Percentiles rank a stretch among this genome's conserved stretches.
phyloP scores from a whole-genome alignment of 306 rosid genomes.

The Sindora glabra region DNA sequence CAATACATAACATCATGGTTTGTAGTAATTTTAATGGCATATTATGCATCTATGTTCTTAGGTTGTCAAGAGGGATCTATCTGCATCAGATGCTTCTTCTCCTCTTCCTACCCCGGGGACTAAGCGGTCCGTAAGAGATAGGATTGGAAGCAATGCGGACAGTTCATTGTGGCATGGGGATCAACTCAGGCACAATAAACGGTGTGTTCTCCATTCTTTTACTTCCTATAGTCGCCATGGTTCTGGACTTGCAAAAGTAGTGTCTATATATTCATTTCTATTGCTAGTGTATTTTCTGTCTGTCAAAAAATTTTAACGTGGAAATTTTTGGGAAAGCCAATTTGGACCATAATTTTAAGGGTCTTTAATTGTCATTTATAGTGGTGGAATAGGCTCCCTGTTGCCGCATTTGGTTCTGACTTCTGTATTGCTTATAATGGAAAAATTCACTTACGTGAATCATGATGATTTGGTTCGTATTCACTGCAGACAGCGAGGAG shows the following conservation, averaged over 20 bases:
- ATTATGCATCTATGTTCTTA: slow-evolving; percentile 24
- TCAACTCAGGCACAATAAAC: slow-evolving; percentile 34
- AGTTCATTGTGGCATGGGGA: slow-evolving; percentile 38
- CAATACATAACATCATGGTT: neutral
- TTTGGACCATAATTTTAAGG: neutral
- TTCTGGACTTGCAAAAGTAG: neutral
- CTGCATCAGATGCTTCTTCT: slow-evolving; percentile 34
- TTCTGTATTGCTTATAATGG: neutral
- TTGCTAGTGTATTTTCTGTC: neutral
- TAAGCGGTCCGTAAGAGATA: slow-evolving; percentile 87
- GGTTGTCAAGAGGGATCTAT: slow-evolving; percentile 75
- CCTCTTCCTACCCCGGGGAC: slow-evolving; percentile 42
- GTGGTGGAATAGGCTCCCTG: neutral
- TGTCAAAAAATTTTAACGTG: neutral
- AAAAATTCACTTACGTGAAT: neutral
- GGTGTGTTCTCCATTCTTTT: slow-evolving; percentile 40
- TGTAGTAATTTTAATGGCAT: slow-evolving; percentile 6
- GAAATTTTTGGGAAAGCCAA: neutral
- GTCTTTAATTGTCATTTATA: neutral
- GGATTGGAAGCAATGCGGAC: slow-evolving; percentile 60
- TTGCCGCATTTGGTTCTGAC: neutral
- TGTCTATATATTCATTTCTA: neutral
- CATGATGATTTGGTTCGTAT: slow-evolving; percentile 7
- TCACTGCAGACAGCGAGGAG: slow-evolving; percentile 67
- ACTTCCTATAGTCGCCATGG: neutral